phyloP scores from a whole-genome alignment of 2,329 filamentous ascomycete genomes.

The Alternaria solani region DNA sequence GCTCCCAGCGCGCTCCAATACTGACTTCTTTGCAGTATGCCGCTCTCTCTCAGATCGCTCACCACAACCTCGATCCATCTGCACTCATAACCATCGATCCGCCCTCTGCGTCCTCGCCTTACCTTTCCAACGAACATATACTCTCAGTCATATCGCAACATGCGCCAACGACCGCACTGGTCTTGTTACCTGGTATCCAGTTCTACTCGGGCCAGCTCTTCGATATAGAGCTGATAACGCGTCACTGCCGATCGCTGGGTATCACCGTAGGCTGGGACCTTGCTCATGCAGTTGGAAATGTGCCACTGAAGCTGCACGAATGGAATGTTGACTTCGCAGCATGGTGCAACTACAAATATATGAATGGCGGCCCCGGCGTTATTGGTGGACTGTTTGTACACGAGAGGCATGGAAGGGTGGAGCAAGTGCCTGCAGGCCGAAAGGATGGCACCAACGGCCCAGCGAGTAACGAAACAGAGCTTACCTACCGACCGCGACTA shows the following conservation, averaged over 20 bases:
- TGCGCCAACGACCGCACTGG: slow-evolving; percentile 73
- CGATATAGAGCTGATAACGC: slow-evolving; percentile 81
- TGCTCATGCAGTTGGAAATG: slow-evolving; percentile 86
- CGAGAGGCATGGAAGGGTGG: slow-evolving; percentile 71
- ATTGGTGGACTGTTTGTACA: slow-evolving; percentile 86
- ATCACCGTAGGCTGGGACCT: slow-evolving; percentile 87
- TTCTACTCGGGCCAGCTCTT: slow-evolving; percentile 92
- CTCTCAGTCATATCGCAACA: slow-evolving; percentile 77
- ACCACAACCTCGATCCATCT: slow-evolving; percentile 70
- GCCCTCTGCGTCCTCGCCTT: slow-evolving; percentile 61
- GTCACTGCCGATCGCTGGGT: slow-evolving; percentile 73
- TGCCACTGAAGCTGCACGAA: slow-evolving; percentile 79
- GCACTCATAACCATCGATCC: slow-evolving; percentile 77
- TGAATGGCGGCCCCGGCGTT: slow-evolving; percentile 83
- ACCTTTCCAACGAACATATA: slow-evolving; percentile 75
- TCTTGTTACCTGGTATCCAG: slow-evolving; percentile 86
- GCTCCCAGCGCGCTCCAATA: background rate
- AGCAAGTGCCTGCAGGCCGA: slow-evolving; percentile 13
- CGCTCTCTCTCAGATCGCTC: slow-evolving; percentile 79
- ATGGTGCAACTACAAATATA: slow-evolving; percentile 96
- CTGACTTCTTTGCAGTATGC: slow-evolving; percentile 67
- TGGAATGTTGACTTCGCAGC: slow-evolving; percentile 92
- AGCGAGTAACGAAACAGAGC: slow-evolving; percentile 43
- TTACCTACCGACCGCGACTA: slow-evolving; percentile 70
- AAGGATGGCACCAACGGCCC: slow-evolving; percentile 29